Evolutionary conservation across 257 asterid species (phyloP).

Genomic region (Eucommia ulmoides): DNA sequence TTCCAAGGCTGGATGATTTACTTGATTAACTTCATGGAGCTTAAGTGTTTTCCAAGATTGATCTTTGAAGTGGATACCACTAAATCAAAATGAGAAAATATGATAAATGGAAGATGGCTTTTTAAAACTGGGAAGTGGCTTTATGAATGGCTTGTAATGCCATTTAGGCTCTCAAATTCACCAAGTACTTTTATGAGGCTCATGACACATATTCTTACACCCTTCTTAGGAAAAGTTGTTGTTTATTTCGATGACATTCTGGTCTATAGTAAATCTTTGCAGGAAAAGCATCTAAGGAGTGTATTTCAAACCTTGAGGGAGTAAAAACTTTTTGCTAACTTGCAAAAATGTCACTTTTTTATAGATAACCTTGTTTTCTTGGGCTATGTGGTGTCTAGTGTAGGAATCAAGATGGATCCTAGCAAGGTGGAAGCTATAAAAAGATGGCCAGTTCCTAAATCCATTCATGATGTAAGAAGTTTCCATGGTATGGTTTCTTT

Average conservation of each 20-base stretch:
- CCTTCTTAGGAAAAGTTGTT: background rate
- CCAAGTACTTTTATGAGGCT: background rate
- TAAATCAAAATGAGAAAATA: background rate
- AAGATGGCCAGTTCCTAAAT: constrained; percentile 6
- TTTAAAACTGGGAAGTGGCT: background rate
- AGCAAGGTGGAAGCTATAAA: constrained; percentile 6
- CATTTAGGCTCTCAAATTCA: background rate
- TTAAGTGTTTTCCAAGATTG: background rate
- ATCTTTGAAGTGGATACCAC: background rate
- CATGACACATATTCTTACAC: background rate
- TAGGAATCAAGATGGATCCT: constrained; percentile 4
- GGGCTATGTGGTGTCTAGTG: background rate
- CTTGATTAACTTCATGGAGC: background rate
- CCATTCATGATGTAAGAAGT: constrained; percentile 4
- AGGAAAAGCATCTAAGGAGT: background rate
- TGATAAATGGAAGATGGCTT: background rate
- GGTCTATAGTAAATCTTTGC: background rate
- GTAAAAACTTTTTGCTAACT: background rate
- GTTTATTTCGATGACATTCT: background rate
- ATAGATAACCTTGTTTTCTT: background rate
- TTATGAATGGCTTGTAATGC: background rate
- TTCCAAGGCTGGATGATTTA: background rate
- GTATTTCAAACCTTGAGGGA: background rate
- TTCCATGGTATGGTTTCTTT: constrained; percentile 13
- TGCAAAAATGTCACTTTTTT: background rate